Percentiles rank a stretch among this genome's conserved stretches.
phyloP scores from a whole-genome alignment of 2,329 filamentous ascomycete species.

The Phaeoacremonium minimum region DNA sequence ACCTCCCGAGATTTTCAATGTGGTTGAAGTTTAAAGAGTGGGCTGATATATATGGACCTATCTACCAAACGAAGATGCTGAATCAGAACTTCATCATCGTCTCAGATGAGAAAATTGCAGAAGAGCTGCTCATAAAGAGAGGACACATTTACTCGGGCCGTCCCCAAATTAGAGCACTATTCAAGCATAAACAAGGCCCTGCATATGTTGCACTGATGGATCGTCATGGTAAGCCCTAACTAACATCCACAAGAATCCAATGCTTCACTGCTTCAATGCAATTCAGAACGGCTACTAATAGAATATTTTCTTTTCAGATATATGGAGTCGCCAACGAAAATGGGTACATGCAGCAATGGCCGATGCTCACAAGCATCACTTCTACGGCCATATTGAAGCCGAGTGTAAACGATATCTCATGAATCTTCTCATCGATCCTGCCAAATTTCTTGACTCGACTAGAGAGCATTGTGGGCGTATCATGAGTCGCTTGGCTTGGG shows the following conservation, averaged over 20 bases:
- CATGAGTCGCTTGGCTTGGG: constrained; percentile 46
- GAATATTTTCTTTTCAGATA: constrained; percentile 24
- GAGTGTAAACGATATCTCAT: constrained; percentile 41
- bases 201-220: constrained; percentile 48
- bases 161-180: constrained; percentile 44
- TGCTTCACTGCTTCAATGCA: not conserved
- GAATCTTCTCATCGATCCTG: constrained; percentile 40
- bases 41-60: constrained; percentile 35
- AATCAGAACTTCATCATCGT: constrained; percentile 37
- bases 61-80: constrained; percentile 35
- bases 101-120: constrained; percentile 42
- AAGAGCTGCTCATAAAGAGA: constrained; percentile 42
- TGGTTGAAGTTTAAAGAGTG: constrained; percentile 49
- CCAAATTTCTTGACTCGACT: constrained; percentile 37
- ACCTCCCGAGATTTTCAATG: constrained; percentile 38
- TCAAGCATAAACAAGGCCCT: constrained; percentile 42
- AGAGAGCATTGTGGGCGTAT: constrained; percentile 45
- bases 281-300: too few relatives aligned
- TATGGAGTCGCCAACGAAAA: constrained; percentile 43
- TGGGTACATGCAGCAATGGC: constrained; percentile 45
- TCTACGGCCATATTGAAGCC: constrained; percentile 43
- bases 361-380: constrained; percentile 29
- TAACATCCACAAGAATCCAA: not conserved
- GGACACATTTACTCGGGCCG: constrained; percentile 46
- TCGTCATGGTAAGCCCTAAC: constrained; percentile 36